phyloP scores from a whole-genome alignment of 2,329 filamentous ascomycete species.

The Neopestalotiopsis sp. region DNA sequence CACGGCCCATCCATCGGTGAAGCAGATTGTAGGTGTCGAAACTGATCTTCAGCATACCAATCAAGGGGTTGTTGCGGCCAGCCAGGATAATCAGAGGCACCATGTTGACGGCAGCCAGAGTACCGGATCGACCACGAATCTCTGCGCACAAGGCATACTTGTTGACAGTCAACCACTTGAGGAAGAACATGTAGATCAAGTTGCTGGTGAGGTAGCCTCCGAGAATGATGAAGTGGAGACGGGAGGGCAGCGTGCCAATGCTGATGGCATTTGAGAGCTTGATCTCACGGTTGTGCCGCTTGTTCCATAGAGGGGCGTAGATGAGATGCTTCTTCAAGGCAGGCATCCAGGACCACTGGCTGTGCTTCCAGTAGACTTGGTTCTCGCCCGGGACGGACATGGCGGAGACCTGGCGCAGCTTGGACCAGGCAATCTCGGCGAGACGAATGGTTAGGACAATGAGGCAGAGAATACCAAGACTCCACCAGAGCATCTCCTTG shows the following conservation, averaged over 20 bases:
- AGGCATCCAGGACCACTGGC: slow-evolving; percentile 66
- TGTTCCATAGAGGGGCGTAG: slow-evolving; percentile 67
- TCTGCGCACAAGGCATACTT: slow-evolving; percentile 74
- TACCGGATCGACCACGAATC: slow-evolving; percentile 83
- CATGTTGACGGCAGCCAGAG: slow-evolving; percentile 86
- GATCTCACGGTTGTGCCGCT: slow-evolving; percentile 72
- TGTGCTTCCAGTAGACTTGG: slow-evolving; percentile 64
- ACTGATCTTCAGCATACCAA: slow-evolving; percentile 79
- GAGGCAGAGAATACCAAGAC: slow-evolving; percentile 59
- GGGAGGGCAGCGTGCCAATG: slow-evolving; percentile 67
- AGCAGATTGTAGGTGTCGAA: slow-evolving; percentile 97
- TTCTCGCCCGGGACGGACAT: slow-evolving; percentile 58
- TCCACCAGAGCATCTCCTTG: slow-evolving; percentile 65
- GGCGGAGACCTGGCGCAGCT: slow-evolving; percentile 63
- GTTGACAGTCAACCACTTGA: slow-evolving; percentile 65
- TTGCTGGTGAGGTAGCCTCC: slow-evolving; percentile 64
- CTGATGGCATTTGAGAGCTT: slow-evolving; percentile 60
- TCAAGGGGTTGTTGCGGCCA: slow-evolving; percentile 91
- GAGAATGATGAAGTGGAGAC: slow-evolving; percentile 65
- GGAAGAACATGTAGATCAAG: slow-evolving; percentile 63
- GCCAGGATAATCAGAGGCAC: slow-evolving; percentile 89
- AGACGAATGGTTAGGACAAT: slow-evolving; percentile 59
- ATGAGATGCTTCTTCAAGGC: slow-evolving; percentile 65
- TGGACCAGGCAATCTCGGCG: slow-evolving; percentile 57
- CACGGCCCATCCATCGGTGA: slow-evolving; percentile 82